These are phyloP conservation scores for Draba incana DNA, from an alignment of 345 rosid genomes.

Conservation along the genomic window DNA sequence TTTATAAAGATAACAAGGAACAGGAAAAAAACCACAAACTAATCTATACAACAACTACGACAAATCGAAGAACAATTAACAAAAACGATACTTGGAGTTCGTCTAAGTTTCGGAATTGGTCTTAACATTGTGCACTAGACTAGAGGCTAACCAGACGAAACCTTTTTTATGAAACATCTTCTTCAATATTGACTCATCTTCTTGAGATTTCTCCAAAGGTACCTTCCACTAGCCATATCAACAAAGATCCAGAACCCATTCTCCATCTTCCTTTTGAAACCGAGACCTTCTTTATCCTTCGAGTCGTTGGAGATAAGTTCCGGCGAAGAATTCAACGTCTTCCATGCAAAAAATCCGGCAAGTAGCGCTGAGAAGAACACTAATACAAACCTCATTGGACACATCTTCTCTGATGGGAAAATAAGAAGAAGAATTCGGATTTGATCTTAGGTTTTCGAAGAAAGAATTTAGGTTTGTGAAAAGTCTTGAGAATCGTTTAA, in stretches of 20 bases:
- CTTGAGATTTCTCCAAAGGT: slow-evolving; percentile 73
- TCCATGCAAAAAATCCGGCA: slow-evolving; percentile 83
- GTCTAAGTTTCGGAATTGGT: not conserved
- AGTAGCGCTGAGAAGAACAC: slow-evolving; percentile 80
- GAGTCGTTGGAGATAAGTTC: slow-evolving; percentile 48
- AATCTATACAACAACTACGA: too few species aligned
- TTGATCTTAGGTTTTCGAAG: not conserved
- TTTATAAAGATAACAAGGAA: too few species aligned
- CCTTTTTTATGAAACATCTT: not conserved
- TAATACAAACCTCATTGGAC: slow-evolving; percentile 77
- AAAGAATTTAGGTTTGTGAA: not conserved
- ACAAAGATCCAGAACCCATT: slow-evolving; percentile 75
- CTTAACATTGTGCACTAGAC: not conserved
- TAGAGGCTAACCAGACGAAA: not conserved
- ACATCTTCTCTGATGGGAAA: slow-evolving; percentile 45
- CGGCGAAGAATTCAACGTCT: slow-evolving; percentile 62
- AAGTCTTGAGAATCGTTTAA: not conserved
- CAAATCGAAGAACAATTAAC: too few species aligned
- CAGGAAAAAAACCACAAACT: too few species aligned
- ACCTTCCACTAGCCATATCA: slow-evolving; percentile 89
- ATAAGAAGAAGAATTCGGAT: not conserved
- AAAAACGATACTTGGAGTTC: too few species aligned
- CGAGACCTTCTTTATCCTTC: slow-evolving; percentile 48
- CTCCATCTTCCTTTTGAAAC: slow-evolving; percentile 48
- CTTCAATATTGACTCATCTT: slow-evolving; percentile 45